phyloP scores from a whole-genome alignment of 1,139 yeast species.

The Diutina siamensis region DNA sequence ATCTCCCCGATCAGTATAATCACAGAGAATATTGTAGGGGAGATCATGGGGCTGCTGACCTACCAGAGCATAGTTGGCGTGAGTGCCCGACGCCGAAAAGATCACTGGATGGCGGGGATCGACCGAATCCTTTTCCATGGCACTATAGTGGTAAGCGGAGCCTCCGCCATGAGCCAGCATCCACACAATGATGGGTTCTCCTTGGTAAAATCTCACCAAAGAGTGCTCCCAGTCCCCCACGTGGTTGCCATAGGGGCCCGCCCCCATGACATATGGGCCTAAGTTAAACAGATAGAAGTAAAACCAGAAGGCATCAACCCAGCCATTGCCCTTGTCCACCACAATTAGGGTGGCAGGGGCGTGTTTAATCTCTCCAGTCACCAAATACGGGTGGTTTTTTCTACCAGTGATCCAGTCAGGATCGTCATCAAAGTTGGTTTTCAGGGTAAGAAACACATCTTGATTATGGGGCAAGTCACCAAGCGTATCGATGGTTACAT shows the following conservation, averaged over 20 bases:
- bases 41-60: constrained; percentile 95
- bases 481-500: constrained; percentile 28
- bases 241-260: constrained; percentile 94
- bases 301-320: constrained; percentile 93
- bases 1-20: constrained; percentile 90
- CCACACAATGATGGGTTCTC: constrained; percentile 86
- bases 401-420: constrained; percentile 84
- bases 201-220: constrained; percentile 69
- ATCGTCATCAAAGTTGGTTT: constrained; percentile 58
- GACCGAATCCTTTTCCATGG: constrained; percentile 49
- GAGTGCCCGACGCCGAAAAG: constrained; percentile 91
- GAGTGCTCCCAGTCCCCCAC: constrained; percentile 99
- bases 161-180: constrained; percentile 99
- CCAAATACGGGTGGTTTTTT: constrained; percentile 53
- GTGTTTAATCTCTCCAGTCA: constrained; percentile 55
- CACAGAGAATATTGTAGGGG: constrained; percentile 82
- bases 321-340: constrained; percentile 86
- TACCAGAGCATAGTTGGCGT: constrained; percentile 91
- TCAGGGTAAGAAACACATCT: constrained; percentile 46
- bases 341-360: constrained; percentile 80
- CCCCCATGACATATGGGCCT: constrained; percentile 96
- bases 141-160: constrained; percentile 70
- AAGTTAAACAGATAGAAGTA: constrained; percentile 87
- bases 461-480: constrained; percentile 21
- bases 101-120: constrained; percentile 52